Evolutionary conservation across 306 rosid genomes (phyloP).

Genomic region (Prunus dulcis): DNA sequence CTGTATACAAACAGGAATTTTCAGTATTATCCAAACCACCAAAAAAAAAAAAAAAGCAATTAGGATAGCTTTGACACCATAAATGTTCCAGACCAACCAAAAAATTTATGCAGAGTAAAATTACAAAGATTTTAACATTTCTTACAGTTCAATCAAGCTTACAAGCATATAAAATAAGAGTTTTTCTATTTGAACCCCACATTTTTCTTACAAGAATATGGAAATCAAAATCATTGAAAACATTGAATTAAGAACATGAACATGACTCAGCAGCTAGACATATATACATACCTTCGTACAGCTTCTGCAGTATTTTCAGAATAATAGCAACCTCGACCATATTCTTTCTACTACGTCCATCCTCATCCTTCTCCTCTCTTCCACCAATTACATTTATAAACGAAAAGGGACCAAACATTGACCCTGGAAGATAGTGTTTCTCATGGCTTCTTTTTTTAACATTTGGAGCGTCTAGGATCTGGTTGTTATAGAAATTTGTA

Average conservation of each 20-base stretch:
- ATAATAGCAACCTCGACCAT: conserved; percentile 66
- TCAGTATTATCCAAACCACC: too few species aligned
- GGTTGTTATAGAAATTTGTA: conserved; percentile 44
- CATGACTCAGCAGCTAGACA: conserved; percentile 1
- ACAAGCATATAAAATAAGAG: background rate
- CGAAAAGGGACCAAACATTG: conserved; percentile 76
- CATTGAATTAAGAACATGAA: background rate
- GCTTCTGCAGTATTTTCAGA: conserved; percentile 41
- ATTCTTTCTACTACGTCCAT: conserved; percentile 58
- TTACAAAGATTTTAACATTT: background rate
- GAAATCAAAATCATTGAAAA: background rate
- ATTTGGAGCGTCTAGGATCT: conserved; percentile 53
- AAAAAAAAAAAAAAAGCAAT: too few species aligned
- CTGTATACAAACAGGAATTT: conserved; percentile 22
- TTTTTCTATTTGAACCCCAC: too few species aligned
- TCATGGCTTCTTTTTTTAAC: conserved; percentile 42
- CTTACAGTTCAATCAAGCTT: background rate
- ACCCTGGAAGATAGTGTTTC: conserved; percentile 45
- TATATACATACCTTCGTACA: conserved; percentile 43
- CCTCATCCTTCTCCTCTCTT: conserved; percentile 67
- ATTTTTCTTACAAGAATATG: background rate
- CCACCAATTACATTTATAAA: conserved; percentile 66
- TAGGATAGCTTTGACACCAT: too few species aligned
- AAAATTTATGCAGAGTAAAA: background rate
- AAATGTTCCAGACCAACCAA: background rate